Evolutionary conservation across 2,329 filamentous ascomycete genomes (phyloP).

Genomic region (Fonsecaea pedrosoi): DNA sequence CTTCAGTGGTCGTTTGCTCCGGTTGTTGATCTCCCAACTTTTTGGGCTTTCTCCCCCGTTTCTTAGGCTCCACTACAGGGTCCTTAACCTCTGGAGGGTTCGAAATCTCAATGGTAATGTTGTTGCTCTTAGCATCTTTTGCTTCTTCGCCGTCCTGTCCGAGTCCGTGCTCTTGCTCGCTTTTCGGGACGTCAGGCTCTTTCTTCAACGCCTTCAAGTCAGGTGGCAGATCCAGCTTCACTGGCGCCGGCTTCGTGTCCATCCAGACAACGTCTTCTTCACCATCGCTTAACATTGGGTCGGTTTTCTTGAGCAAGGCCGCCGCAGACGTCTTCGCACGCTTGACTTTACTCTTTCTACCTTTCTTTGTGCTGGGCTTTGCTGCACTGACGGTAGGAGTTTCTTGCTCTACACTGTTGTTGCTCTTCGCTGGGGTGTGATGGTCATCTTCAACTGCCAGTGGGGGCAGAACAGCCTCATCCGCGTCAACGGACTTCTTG

Average conservation of each 20-base stretch:
- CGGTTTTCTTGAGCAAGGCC: conserved; percentile 30
- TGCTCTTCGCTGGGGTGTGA: conserved; percentile 14
- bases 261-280: conserved; percentile 40
- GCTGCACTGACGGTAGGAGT: conserved; percentile 11
- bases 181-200: conserved; percentile 22
- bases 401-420: conserved; percentile 12
- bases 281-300: conserved; percentile 38
- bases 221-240: conserved; percentile 38
- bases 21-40: conserved; percentile 25
- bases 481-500: conserved; percentile 31
- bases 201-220: conserved; percentile 37
- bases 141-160: conserved; percentile 4
- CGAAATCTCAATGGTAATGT: conserved; percentile 36
- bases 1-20: conserved; percentile 15
- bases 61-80: conserved; percentile 35
- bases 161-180: conserved; percentile 8
- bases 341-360: conserved; percentile 40
- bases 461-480: background rate
- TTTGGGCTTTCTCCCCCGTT: conserved; percentile 39
- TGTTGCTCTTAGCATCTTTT: conserved; percentile 14
- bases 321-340: conserved; percentile 40
- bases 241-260: conserved; percentile 37
- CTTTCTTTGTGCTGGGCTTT: conserved; percentile 31
- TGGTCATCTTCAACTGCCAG: conserved; percentile 4
- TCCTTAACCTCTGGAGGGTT: conserved; percentile 21